Evolutionary conservation across 2,329 filamentous ascomycete genomes (phyloP).

Genomic region (Sporothrix pseudoabietina): DNA sequence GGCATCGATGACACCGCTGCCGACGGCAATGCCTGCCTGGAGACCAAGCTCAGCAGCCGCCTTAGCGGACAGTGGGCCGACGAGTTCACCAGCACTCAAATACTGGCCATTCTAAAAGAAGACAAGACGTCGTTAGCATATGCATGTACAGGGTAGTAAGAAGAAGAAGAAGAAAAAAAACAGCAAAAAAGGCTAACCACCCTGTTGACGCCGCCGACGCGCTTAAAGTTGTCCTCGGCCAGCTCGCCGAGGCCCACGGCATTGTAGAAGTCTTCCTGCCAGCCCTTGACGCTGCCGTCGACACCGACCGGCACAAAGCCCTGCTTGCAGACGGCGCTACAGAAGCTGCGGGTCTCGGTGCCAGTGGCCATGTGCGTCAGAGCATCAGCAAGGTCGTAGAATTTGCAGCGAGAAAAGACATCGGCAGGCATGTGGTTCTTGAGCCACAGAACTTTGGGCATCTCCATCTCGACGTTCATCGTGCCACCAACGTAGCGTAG

Average conservation of each 20-base stretch:
- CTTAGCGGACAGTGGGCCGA: slow-evolving; percentile 80
- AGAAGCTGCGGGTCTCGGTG: slow-evolving; percentile 88
- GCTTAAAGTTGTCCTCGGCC: slow-evolving; percentile 81
- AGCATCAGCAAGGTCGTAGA: slow-evolving; percentile 92
- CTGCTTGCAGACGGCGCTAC: slow-evolving; percentile 96
- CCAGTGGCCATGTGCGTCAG: slow-evolving; percentile 93
- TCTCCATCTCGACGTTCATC: slow-evolving; percentile 99
- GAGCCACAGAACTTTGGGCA: slow-evolving; percentile 96
- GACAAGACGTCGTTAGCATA: neutral
- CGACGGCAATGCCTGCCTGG: slow-evolving; percentile 83
- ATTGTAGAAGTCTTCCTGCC: slow-evolving; percentile 92
- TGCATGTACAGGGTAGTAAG: neutral
- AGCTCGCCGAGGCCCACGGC: slow-evolving; percentile 86
- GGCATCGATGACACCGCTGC: slow-evolving; percentile 95
- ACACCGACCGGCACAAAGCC: slow-evolving; percentile 96
- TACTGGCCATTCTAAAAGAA: slow-evolving; percentile 79
- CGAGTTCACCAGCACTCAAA: slow-evolving; percentile 86
- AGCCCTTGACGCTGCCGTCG: slow-evolving; percentile 94
- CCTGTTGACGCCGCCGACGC: slow-evolving; percentile 91
- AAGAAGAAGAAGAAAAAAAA: slow-evolving; percentile 33
- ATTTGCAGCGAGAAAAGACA: slow-evolving; percentile 89
- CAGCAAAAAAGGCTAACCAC: slow-evolving; percentile 70
- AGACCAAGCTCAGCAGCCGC: slow-evolving; percentile 83
- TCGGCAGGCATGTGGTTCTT: slow-evolving; percentile 97
- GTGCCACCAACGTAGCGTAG: slow-evolving; percentile 94